Evolutionary conservation across 805 yeast species (phyloP), one percentile per base, ranked within the genome.

Genomic region (Wickerhamiella allomyrinae): DNA sequence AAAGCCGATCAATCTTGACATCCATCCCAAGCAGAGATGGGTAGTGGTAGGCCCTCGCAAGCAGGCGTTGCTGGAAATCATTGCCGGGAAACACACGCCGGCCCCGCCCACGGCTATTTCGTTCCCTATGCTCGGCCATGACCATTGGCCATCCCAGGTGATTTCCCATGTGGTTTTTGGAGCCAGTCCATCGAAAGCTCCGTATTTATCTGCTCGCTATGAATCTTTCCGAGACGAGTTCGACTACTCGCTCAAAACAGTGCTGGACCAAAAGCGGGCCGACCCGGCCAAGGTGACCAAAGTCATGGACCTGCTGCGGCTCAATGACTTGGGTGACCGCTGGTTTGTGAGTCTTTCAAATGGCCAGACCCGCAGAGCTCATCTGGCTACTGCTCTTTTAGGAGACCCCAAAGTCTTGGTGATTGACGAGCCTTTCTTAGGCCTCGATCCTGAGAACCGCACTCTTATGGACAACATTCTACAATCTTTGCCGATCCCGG

Each of bases 341-440:
- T 89, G 94, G 85, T 74, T 82, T 25, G 83, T 84, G 57, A 82
- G 89, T 0, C 64, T 91, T 35, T 82, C 94, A 58, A 91, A 91
- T 58, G 98, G 98, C 0, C 98, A 91, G 59, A 76, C 82, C 57
- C 69, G 98, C 51, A 67, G 98, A 40, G 94, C 96, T 0, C 69
- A 95, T 46, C 62, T 91, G 21, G 97, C 95, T 0, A 70, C 73
- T 46, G 76, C 86, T 0, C 52, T 91, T 34, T 68, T 84, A 42
- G 65, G 67, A 36, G 63, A 71, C 25, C 94, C 96, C 0, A 64
- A 67, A 35, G 49, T 86, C 23, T 61, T 86, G 41, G 57, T 89
- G 4, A 68, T 89, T 15, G 97, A 91, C 58, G 97, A 91, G 53
- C 95, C 95, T 8, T 89, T 86, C 52, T 59, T 91, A 33, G 98